These are phyloP conservation scores for Lathyrus oleraceus DNA, from an alignment of 306 rosid genomes.

Conservation along the genomic window DNA sequence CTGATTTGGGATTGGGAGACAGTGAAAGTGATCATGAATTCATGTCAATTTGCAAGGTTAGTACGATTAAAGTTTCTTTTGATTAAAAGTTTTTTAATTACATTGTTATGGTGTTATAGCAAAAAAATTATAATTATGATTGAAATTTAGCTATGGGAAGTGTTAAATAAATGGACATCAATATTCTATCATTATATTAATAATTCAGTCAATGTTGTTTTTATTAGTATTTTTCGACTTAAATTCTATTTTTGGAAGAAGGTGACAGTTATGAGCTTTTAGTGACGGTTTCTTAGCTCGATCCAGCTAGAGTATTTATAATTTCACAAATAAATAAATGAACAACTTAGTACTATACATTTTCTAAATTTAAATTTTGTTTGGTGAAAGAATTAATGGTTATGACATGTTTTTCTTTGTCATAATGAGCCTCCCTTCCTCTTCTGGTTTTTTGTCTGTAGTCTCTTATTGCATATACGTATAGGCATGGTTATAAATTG, in stretches of 20 bases:
- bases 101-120: no score
- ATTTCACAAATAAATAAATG: no score
- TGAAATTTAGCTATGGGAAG: not conserved
- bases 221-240: not conserved
- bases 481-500: not conserved
- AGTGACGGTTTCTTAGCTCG: not conserved
- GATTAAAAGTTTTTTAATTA: not conserved
- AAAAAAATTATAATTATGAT: not conserved
- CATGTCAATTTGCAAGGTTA: conserved; percentile 95
- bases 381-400: conserved; percentile 44
- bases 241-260: conserved; percentile 2
- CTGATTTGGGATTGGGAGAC: conserved; percentile 90
- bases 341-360: not conserved
- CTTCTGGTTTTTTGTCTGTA: not conserved
- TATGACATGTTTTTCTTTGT: conserved; percentile 29
- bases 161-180: not conserved
- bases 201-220: not conserved
- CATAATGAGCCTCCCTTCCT: conserved; percentile 18
- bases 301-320: not conserved
- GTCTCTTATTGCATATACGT: not conserved
- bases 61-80: conserved; percentile 4
- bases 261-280: not conserved
- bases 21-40: conserved; percentile 77
- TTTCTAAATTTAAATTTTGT: conserved; percentile 29
- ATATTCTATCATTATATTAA: not conserved